These are phyloP conservation scores for Fonsecaea monophora DNA, from an alignment of 2,329 filamentous ascomycete genomes.

Conservation along the genomic window DNA sequence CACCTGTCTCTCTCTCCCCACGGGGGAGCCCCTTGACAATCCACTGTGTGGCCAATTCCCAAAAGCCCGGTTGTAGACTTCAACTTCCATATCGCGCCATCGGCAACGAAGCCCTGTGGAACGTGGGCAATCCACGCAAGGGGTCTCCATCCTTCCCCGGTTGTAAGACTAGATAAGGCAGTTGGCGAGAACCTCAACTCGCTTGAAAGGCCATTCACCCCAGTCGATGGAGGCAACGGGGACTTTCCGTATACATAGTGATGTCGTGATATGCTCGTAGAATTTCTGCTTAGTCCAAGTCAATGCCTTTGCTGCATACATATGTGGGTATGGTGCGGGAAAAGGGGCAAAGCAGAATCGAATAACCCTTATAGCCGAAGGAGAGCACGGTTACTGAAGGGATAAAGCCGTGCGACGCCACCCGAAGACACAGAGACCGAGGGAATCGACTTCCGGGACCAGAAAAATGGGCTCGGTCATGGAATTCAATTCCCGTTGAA, in stretches of 20 bases:
- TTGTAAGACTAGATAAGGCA: background rate
- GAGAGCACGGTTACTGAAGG: background rate
- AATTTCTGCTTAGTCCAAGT: background rate
- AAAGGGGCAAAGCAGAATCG: too few species aligned
- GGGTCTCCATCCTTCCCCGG: background rate
- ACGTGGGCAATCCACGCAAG: slow-evolving; percentile 1
- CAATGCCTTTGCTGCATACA: too few species aligned
- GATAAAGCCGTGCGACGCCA: background rate
- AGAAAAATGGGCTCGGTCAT: too few species aligned
- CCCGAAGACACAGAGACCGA: background rate
- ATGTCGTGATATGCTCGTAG: background rate
- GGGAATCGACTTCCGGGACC: slow-evolving; percentile 1
- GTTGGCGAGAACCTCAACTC: background rate
- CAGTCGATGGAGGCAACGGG: background rate
- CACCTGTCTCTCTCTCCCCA: slow-evolving; percentile 14
- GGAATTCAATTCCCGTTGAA: background rate
- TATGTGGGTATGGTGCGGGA: too few species aligned
- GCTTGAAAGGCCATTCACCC: background rate
- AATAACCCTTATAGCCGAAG: background rate
- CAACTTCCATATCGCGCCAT: background rate
- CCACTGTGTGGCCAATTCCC: background rate
- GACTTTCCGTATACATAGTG: background rate
- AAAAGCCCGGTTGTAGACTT: slow-evolving; percentile 6
- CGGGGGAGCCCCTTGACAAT: slow-evolving; percentile 9
- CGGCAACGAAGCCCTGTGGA: background rate